These are phyloP conservation scores for Coniochaeta hoffmannii DNA, from an alignment of 2,329 filamentous ascomycete genomes.

Conservation along the genomic window DNA sequence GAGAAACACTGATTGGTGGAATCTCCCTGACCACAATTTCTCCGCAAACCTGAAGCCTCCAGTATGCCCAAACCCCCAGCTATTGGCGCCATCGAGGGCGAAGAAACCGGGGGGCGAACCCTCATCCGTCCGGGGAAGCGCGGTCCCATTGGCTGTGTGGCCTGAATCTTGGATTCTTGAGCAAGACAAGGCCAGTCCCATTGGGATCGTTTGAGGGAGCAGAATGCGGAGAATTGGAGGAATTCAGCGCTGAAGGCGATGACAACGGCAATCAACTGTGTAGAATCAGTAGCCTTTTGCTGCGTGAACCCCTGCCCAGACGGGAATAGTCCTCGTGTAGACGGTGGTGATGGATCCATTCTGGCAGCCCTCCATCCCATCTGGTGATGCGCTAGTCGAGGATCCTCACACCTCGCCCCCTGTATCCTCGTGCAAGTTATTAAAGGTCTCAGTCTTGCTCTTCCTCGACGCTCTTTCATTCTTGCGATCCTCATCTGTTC, in stretches of 20 bases:
- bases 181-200: background rate
- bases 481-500: background rate
- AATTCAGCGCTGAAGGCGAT: background rate
- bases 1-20: slow-evolving; percentile 1
- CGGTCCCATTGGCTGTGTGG: background rate
- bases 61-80: background rate
- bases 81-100: background rate
- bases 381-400: background rate
- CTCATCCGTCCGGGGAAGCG: background rate
- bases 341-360: background rate
- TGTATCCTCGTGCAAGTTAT: background rate
- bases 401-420: background rate
- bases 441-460: background rate
- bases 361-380: background rate
- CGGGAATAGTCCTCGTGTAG: background rate
- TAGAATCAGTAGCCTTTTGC: no score
- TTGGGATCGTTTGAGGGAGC: background rate
- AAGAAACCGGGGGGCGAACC: background rate
- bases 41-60: background rate
- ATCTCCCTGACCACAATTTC: background rate
- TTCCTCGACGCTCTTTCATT: background rate
- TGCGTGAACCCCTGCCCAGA: background rate
- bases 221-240: background rate
- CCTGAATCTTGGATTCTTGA: background rate
- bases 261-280: no score